Evolutionary conservation across 345 rosid species (phyloP).

Genomic region (Euphorbia tirucalli): DNA sequence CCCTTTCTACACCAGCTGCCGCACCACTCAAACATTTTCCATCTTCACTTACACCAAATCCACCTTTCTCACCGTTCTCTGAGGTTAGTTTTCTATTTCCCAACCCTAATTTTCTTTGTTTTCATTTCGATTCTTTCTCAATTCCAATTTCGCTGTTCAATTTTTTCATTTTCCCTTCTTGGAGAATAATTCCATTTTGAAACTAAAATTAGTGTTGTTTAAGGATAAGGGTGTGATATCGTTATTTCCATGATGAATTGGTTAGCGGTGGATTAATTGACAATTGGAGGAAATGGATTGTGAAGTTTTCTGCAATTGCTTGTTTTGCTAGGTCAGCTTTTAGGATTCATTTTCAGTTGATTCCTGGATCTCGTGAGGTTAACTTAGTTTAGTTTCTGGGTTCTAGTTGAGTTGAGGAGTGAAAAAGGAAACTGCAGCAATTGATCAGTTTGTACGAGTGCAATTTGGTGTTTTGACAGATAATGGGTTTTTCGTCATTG

Average conservation of each 20-base stretch:
- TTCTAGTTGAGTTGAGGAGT: background rate
- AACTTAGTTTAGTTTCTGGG: background rate
- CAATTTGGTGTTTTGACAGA: background rate
- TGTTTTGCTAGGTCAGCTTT: constrained; percentile 3
- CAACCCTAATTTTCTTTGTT: constrained; percentile 4
- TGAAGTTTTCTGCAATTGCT: background rate
- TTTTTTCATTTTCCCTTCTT: no score
- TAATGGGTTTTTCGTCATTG: background rate
- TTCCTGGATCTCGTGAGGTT: background rate
- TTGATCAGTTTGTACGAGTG: background rate
- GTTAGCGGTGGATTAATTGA: background rate
- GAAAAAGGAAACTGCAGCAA: background rate
- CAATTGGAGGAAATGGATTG: background rate
- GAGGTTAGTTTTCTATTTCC: constrained; percentile 6
- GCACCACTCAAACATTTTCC: background rate
- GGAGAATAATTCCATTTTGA: no score
- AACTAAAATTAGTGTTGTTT: background rate
- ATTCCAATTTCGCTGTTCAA: background rate
- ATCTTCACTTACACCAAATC: background rate
- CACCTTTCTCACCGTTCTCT: background rate
- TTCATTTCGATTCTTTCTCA: background rate
- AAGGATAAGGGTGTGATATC: background rate
- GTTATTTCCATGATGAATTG: background rate
- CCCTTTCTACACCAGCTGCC: background rate
- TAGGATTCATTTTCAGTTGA: background rate